Evolutionary conservation across 495 filamentous ascomycete genomes (phyloP).

Genomic region (Penicillium canescens): DNA sequence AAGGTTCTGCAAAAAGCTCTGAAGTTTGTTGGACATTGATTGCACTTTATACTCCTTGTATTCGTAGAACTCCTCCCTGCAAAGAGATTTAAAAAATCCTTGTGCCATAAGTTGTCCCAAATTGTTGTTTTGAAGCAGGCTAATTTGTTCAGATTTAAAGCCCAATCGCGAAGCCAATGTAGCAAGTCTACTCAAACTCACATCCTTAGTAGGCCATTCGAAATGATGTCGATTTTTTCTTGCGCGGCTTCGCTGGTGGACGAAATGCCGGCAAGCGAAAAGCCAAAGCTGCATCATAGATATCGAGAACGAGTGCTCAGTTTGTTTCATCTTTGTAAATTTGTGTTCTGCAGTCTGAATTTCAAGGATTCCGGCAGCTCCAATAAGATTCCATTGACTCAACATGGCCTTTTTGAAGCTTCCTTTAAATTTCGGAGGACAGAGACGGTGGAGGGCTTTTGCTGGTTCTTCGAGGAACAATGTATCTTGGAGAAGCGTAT

Average conservation of each 20-base stretch:
- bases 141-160: background rate
- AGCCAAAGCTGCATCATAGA: constrained; percentile 8
- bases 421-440: background rate
- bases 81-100: constrained; percentile 2
- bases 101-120: background rate
- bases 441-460: background rate
- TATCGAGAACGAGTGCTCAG: background rate
- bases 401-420: background rate
- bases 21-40: background rate
- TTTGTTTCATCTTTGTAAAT: background rate
- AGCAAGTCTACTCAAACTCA: background rate
- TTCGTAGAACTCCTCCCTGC: background rate
- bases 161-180: background rate
- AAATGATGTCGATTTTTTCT: background rate
- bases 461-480: constrained; percentile 4
- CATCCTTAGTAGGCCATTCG: background rate
- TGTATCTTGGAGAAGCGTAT: constrained; percentile 7
- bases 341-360: background rate
- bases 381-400: background rate
- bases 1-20: background rate
- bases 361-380: background rate
- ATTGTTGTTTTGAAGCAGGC: background rate
- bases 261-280: constrained; percentile 3
- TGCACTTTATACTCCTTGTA: background rate
- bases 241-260: background rate